Base-by-base conservation (phyloP, 805 yeast genomes). In the Torulaspora indica region DNA sequence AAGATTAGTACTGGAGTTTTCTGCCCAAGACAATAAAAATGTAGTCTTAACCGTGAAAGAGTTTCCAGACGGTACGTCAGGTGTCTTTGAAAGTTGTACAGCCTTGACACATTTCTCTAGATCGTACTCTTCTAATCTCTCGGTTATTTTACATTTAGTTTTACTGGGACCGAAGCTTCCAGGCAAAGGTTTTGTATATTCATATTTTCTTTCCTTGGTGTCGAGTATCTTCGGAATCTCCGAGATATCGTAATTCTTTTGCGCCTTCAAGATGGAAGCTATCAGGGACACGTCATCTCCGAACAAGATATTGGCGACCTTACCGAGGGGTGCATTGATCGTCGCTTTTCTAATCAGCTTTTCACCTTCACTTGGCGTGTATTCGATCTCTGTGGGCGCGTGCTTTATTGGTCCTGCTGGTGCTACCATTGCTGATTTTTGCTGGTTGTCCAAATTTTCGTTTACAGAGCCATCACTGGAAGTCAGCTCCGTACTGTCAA, bases 11-110 rank as follows among this genome's bases (percentile, higher is more conserved):
- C 63, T 47, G 57, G 81, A 81, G 39, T 73, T 71, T 2, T 67
- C 69, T 3, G 74, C 85, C 93, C 95, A 85, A 8, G 78, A 70
- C 5, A 83, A 63, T 52, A 73, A 73, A 28, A 75, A 72, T 23
- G 72, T 69, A 1, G 93, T 81, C 42, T 73, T 70, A 3, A 82
- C 83, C 37, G 73, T 71, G 53, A 85, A 85, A 0, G 83, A 70
- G 50, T 71, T 74, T 6, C 95, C 93, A 27, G 85, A 79, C 0
- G 95, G 95, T n/a, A 85, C 87, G 66, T 85, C 93, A 0, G 93
- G 95, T 0, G 88, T 81, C 38, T 72, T 75, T 0, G 89, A 79
- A 1, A 70, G 60, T 51, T 82, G 85, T 2, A 74, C 70, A 2
- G 80, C 77, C 24, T 71, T 68, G 17, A 79, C 69, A 45, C 60